phyloP scores from a whole-genome alignment of 345 rosid genomes.

The Acer campestre region DNA sequence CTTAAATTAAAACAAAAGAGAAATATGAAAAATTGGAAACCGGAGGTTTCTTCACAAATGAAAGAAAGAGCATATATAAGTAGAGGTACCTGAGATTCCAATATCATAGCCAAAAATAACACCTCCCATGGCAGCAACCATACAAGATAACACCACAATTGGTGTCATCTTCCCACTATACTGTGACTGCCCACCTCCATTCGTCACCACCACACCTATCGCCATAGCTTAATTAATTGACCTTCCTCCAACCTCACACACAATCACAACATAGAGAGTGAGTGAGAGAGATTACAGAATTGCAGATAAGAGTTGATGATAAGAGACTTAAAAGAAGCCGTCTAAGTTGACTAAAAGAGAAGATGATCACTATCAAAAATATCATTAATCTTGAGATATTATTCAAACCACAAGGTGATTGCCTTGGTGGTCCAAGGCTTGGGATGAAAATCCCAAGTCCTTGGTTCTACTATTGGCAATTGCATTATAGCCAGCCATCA shows the following conservation, averaged over 20 bases:
- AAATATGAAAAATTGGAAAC: not conserved
- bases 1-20: not conserved
- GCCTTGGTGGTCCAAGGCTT: no score
- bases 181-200: conserved; percentile 24
- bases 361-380: not conserved
- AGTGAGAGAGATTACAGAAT: not conserved
- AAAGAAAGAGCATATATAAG: no score
- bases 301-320: no score
- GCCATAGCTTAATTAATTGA: conserved; percentile 39
- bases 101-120: conserved; percentile 86
- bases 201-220: conserved; percentile 29
- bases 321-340: not conserved
- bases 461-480: no score
- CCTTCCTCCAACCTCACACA: not conserved
- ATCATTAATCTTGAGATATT: no score
- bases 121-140: conserved; percentile 93
- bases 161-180: conserved; percentile 57
- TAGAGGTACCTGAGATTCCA: conserved; percentile 65
- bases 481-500: no score
- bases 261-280: no score
- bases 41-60: not conserved
- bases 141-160: conserved; percentile 69
- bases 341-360: conserved; percentile 10
- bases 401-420: no score
- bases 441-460: no score